phyloP scores from a whole-genome alignment of 768 basidiomycete species.

The Arthromyces matolae region DNA sequence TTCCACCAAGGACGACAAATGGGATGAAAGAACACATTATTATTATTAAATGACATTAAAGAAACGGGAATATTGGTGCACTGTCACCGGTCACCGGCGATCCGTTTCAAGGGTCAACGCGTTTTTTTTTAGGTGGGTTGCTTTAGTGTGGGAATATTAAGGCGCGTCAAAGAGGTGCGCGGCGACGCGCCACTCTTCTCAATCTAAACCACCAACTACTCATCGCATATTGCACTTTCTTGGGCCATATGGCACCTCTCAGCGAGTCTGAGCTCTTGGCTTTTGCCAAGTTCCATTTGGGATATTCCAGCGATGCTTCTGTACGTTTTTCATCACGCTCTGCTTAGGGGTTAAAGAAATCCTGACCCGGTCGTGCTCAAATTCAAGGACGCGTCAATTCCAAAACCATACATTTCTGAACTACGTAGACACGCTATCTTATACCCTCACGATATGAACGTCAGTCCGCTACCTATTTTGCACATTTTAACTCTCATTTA shows the following conservation, averaged over 20 bases:
- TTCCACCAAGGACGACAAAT: no score
- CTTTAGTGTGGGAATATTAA: constrained; percentile 14
- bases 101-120: no score
- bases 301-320: constrained; percentile 2
- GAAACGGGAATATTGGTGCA: no score
- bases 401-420: constrained; percentile 32
- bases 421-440: constrained; percentile 29
- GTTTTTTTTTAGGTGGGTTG: neutral
- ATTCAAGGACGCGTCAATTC: constrained; percentile 18
- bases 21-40: no score
- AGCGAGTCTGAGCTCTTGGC: neutral
- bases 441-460: constrained; percentile 32
- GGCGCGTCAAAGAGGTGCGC: constrained; percentile 12
- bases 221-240: neutral
- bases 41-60: no score
- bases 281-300: constrained; percentile 14
- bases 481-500: neutral
- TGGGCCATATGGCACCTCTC: constrained; percentile 4
- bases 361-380: no score
- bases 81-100: no score
- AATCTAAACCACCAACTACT: neutral
- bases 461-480: constrained; percentile 14
- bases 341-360: no score
- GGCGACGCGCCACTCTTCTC: neutral
- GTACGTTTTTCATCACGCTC: constrained; percentile 5